Percentiles rank a stretch among this genome's conserved stretches.
Conservation (phyloP, 495 filamentous ascomycete genomes). For the Rostrohypoxylon terebratum region DNA sequence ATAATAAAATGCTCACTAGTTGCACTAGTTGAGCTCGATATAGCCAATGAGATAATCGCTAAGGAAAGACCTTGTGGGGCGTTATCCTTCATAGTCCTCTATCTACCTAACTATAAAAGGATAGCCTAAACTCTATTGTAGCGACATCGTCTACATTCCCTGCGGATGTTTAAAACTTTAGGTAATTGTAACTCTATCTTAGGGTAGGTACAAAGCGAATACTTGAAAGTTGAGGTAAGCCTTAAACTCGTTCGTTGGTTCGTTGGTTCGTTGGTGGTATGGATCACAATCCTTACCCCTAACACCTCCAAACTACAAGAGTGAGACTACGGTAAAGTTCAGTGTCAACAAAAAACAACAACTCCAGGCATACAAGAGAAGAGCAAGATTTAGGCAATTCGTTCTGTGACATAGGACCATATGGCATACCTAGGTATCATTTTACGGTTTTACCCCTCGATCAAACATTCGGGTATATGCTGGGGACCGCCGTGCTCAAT, state of each 20-base stretch:
- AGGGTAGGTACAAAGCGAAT: no score
- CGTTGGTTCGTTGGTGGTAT: no score
- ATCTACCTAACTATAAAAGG: conserved; percentile 33
- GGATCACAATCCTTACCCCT: no score
- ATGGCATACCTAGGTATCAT: no score
- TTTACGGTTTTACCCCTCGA: neutral
- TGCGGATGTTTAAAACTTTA: neutral
- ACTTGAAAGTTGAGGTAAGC: no score
- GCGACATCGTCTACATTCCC: conserved; percentile 15
- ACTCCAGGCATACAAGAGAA: neutral
- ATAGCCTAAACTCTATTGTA: conserved; percentile 42
- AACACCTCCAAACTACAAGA: neutral
- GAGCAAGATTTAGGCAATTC: neutral
- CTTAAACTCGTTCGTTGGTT: no score
- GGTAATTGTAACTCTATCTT: neutral
- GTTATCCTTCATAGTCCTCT: neutral
- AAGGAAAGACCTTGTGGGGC: conserved; percentile 22
- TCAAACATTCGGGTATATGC: neutral
- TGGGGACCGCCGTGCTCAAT: neutral
- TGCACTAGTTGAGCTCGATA: conserved; percentile 19
- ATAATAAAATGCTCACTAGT: conserved; percentile 15
- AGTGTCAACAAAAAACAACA: neutral
- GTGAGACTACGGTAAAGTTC: neutral
- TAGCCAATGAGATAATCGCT: conserved; percentile 21
- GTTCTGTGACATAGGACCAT: no score